A percentile compares a stretch with the other conserved stretches of the same genome.
Conservation (phyloP, 2,329 filamentous ascomycete genomes). For the Aspergillus tamarii region DNA sequence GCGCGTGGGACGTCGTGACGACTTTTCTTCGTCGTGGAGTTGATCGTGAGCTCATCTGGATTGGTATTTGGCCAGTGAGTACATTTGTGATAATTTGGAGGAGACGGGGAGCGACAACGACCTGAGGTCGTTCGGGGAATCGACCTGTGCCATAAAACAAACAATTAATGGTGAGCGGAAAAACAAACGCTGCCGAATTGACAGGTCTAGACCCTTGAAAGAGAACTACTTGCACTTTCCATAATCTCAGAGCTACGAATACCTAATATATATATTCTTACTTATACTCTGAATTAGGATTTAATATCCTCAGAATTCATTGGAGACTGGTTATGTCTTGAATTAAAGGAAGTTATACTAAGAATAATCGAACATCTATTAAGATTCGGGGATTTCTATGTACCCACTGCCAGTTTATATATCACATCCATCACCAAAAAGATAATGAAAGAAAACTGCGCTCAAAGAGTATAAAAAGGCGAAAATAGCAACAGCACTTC, state of each 20-base stretch:
- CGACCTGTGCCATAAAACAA: neutral
- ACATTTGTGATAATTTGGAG: neutral
- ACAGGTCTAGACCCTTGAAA: neutral
- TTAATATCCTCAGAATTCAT: too few relatives aligned
- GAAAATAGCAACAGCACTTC: too few relatives aligned
- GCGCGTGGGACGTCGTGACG: conserved; percentile 16
- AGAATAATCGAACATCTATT: too few relatives aligned
- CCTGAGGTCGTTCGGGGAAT: neutral
- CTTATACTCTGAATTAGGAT: too few relatives aligned
- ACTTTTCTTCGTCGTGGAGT: conserved; percentile 18
- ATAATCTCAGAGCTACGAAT: neutral
- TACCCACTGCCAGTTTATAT: too few relatives aligned
- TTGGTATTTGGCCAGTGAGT: neutral
- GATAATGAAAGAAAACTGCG: too few relatives aligned
- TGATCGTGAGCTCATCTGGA: conserved; percentile 11
- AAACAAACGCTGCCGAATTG: neutral
- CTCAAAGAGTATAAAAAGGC: too few relatives aligned
- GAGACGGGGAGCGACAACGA: neutral
- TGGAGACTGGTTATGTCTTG: too few relatives aligned
- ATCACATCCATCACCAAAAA: too few relatives aligned
- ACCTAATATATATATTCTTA: too few relatives aligned
- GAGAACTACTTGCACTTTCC: neutral
- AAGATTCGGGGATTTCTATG: too few relatives aligned
- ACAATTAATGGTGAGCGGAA: neutral
- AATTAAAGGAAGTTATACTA: too few relatives aligned